Evolutionary conservation across 495 filamentous ascomycete genomes (phyloP).

Genomic region (Bryoglossum gracile): DNA sequence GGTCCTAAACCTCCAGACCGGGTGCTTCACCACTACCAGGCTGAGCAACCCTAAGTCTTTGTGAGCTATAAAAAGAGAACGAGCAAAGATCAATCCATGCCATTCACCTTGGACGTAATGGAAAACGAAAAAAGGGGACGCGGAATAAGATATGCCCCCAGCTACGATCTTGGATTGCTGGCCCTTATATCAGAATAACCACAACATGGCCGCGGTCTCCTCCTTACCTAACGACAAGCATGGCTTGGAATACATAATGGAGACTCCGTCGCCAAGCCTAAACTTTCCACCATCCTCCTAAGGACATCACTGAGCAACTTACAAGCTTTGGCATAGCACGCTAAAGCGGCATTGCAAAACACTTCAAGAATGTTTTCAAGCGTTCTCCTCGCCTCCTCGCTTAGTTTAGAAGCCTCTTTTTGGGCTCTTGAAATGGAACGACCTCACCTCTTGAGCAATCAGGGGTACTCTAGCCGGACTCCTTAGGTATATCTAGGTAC

Average conservation of each 20-base stretch:
- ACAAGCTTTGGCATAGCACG: constrained; percentile 6
- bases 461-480: too few species aligned
- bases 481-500: too few species aligned
- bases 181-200: constrained; percentile 16
- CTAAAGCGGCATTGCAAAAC: constrained; percentile 6
- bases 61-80: constrained; percentile 9
- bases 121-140: not conserved
- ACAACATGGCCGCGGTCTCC: constrained; percentile 11
- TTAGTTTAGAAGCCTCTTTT: constrained; percentile 13
- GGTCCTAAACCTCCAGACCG: constrained; percentile 16
- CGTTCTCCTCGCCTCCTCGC: constrained; percentile 8
- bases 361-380: constrained; percentile 6
- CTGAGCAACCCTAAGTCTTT: constrained; percentile 16
- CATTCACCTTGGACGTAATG: not conserved
- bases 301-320: constrained; percentile 5
- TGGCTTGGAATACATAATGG: constrained; percentile 6
- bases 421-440: too few species aligned
- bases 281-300: constrained; percentile 4
- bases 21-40: constrained; percentile 17
- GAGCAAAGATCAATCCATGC: not conserved
- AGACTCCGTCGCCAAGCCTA: constrained; percentile 7
- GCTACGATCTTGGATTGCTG: constrained; percentile 13
- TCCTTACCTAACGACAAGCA: constrained; percentile 4
- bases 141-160: constrained; percentile 13
- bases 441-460: too few species aligned